These are phyloP conservation scores for Akanthomyces uredinophilus DNA, from an alignment of 2,329 filamentous ascomycete species.

Conservation along the genomic window DNA sequence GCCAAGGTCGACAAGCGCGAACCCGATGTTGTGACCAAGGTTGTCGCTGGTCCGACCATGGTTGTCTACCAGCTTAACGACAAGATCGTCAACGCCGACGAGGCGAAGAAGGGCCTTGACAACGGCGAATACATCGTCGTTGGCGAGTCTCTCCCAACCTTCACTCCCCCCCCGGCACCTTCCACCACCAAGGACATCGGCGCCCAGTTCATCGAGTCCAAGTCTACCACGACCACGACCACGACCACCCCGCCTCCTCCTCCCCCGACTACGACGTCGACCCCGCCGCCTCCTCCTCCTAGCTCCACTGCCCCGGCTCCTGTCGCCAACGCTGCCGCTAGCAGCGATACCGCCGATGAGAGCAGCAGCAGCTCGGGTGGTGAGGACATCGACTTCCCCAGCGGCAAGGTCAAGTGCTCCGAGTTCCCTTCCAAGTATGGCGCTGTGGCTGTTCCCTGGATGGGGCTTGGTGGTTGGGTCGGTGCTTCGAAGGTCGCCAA, in stretches of 20 bases:
- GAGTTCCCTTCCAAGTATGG: conserved; percentile 78
- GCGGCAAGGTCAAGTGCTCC: conserved; percentile 64
- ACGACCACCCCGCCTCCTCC: conserved; percentile 29
- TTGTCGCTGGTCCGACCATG: conserved; percentile 56
- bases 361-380: conserved; percentile 40
- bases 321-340: conserved; percentile 20
- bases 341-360: conserved; percentile 20
- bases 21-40: conserved; percentile 43
- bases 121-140: conserved; percentile 66
- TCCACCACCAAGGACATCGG: conserved; percentile 31
- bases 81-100: conserved; percentile 51
- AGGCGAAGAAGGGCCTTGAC: conserved; percentile 67
- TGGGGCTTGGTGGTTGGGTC: conserved; percentile 68
- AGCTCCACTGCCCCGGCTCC: conserved; percentile 13
- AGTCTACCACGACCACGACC: conserved; percentile 25
- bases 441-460: conserved; percentile 63
- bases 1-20: conserved; percentile 41
- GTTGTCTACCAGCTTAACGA: conserved; percentile 70
- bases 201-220: conserved; percentile 49
- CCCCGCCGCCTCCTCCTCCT: conserved; percentile 21
- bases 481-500: conserved; percentile 65
- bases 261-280: conserved; percentile 23
- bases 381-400: conserved; percentile 65
- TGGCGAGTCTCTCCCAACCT: conserved; percentile 52
- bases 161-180: conserved; percentile 38